phyloP scores from a whole-genome alignment of 2,329 filamentous ascomycete genomes.

The Alternaria rosae region DNA sequence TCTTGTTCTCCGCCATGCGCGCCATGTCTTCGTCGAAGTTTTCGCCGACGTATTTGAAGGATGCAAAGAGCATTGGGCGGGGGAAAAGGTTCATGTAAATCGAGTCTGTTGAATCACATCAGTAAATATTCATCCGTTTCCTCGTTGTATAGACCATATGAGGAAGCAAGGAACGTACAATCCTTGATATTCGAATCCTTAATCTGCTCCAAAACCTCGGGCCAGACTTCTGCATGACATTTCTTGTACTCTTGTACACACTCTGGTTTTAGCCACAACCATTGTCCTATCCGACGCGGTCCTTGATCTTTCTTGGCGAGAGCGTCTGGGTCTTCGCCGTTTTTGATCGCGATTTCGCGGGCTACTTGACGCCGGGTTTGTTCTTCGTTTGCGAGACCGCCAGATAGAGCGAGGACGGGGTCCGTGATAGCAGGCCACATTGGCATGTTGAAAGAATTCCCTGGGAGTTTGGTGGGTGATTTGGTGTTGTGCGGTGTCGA shows the following conservation, averaged over 20 bases:
- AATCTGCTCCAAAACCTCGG: slow-evolving; percentile 78
- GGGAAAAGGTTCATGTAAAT: slow-evolving; percentile 72
- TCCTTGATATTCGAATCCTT: slow-evolving; percentile 77
- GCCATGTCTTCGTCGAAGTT: slow-evolving; percentile 79
- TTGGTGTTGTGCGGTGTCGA: too few relatives aligned
- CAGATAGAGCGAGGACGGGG: background rate
- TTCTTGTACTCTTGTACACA: background rate
- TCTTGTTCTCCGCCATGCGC: slow-evolving; percentile 74
- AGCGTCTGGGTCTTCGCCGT: background rate
- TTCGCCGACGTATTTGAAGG: slow-evolving; percentile 79
- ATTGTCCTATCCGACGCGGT: slow-evolving; percentile 69
- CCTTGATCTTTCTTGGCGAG: slow-evolving; percentile 26
- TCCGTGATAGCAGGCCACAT: background rate
- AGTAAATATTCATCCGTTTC: background rate
- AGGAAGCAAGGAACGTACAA: slow-evolving; percentile 57
- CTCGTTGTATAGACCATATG: background rate
- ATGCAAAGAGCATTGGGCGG: slow-evolving; percentile 71
- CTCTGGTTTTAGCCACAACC: slow-evolving; percentile 70
- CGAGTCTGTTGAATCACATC: slow-evolving; percentile 59
- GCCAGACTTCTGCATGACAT: slow-evolving; percentile 77
- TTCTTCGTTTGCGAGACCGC: background rate
- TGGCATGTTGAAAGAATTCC: too few relatives aligned
- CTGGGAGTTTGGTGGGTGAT: too few relatives aligned
- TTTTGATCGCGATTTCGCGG: background rate
- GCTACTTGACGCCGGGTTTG: background rate